Percentiles rank a stretch among this genome's conserved stretches.
Conservation (phyloP, 345 rosid genomes). For the Garcia nutans region DNA sequence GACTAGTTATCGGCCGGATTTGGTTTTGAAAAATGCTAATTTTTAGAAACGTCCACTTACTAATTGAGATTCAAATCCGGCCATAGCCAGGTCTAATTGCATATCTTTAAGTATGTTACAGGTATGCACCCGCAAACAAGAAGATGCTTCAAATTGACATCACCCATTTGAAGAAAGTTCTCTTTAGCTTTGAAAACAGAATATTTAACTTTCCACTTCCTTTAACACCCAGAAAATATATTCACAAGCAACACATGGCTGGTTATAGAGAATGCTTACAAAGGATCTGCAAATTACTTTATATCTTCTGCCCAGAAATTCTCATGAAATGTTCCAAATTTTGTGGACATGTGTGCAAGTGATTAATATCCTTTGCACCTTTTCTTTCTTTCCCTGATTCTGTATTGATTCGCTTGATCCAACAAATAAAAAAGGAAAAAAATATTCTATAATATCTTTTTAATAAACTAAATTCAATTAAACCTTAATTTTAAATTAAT, state of each 20-base stretch:
- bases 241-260: background rate
- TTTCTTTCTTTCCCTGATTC: background rate
- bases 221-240: background rate
- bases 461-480: too few species aligned
- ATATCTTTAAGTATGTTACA: background rate
- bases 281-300: slow-evolving; percentile 15
- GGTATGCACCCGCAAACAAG: background rate
- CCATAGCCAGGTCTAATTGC: background rate
- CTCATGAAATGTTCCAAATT: slow-evolving; percentile 25
- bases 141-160: background rate
- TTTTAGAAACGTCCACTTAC: too few species aligned
- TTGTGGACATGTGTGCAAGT: background rate
- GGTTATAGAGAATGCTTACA: background rate
- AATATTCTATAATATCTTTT: too few species aligned
- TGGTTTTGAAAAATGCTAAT: too few species aligned
- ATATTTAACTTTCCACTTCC: background rate
- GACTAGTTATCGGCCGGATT: too few species aligned
- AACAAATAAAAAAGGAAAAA: background rate
- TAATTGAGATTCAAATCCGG: too few species aligned
- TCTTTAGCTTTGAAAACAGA: too few species aligned
- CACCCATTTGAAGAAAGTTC: background rate
- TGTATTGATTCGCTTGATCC: background rate
- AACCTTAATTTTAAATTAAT: too few species aligned
- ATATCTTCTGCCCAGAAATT: slow-evolving; percentile 17
- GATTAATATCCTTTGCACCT: background rate